A percentile compares a stretch with the other conserved stretches of the same genome.
Evolutionary conservation across 441 rosid genomes (phyloP).

Genomic region (Adansonia gregorii): DNA sequence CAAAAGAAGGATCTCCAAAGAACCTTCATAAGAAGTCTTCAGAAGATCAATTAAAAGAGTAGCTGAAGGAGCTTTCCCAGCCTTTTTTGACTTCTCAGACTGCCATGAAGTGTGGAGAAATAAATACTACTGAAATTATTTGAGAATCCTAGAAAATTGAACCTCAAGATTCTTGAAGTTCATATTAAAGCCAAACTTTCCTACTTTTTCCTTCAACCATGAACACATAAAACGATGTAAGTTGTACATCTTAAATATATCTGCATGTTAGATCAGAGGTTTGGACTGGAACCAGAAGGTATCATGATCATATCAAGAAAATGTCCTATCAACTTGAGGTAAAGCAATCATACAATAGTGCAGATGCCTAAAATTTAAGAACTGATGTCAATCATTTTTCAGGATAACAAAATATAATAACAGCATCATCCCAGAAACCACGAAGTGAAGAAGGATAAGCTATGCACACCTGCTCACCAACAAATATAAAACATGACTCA

Average conservation of each 20-base stretch:
- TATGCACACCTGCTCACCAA: constrained; percentile 71
- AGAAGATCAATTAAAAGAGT: constrained; percentile 64
- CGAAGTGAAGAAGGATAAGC: constrained; percentile 23
- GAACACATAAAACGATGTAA: not conserved
- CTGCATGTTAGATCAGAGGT: not conserved
- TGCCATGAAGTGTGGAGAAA: constrained; percentile 33
- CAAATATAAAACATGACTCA: constrained; percentile 74
- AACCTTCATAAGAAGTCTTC: constrained; percentile 56
- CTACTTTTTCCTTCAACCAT: constrained; percentile 1
- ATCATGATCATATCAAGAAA: not conserved
- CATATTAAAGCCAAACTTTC: not conserved
- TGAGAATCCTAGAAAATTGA: not conserved
- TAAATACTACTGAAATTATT: constrained; percentile 17
- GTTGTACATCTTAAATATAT: not conserved
- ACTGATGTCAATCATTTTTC: not conserved
- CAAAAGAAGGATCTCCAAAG: constrained; percentile 60
- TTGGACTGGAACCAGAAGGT: not conserved
- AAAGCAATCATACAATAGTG: constrained; percentile 4
- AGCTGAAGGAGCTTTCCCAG: constrained; percentile 72
- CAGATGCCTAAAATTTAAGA: not conserved
- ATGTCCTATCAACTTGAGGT: not conserved
- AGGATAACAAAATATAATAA: not conserved
- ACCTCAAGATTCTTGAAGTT: not conserved
- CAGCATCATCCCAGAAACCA: constrained; percentile 11
- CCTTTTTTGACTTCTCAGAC: constrained; percentile 93